phyloP scores from a whole-genome alignment of 371 early-diverging fungal genomes.

The Mortierella sp. region DNA sequence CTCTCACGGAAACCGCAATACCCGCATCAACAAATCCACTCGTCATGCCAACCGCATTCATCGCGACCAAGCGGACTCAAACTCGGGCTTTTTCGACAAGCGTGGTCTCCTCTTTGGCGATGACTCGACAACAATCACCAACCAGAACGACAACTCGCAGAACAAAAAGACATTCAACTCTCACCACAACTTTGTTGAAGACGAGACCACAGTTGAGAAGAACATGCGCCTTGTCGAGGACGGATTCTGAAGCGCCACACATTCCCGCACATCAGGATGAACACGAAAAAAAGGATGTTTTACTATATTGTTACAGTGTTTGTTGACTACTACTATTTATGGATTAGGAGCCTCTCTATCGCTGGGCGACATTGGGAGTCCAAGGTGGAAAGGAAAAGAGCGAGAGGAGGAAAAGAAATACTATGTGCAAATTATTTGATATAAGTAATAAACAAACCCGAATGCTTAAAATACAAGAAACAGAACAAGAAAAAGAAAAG shows the following conservation, averaged over 20 bases:
- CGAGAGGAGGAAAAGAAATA: not conserved
- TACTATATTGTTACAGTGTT: constrained; percentile 1
- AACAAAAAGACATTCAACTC: constrained; percentile 7
- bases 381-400: not conserved
- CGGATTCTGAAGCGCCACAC: not conserved
- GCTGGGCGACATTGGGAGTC: not conserved
- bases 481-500: not conserved
- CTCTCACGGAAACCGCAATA: constrained; percentile 31
- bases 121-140: constrained; percentile 15
- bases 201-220: not conserved
- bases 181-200: not conserved
- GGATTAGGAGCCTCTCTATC: not conserved
- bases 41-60: not conserved
- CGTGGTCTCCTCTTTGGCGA: constrained; percentile 18
- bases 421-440: constrained; percentile 9
- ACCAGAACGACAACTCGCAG: constrained; percentile 24
- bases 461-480: not conserved
- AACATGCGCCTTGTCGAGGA: constrained; percentile 3
- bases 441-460: not conserved
- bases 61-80: not conserved
- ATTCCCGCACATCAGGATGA: not conserved
- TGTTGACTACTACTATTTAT: not conserved
- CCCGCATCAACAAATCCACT: constrained; percentile 1
- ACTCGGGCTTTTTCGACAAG: constrained; percentile 6
- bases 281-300: not conserved